A percentile compares a stretch with the other conserved stretches of the same genome.
Evolutionary conservation across 345 rosid species (phyloP).

Genomic region (Cardamine chenopodiifolia): DNA sequence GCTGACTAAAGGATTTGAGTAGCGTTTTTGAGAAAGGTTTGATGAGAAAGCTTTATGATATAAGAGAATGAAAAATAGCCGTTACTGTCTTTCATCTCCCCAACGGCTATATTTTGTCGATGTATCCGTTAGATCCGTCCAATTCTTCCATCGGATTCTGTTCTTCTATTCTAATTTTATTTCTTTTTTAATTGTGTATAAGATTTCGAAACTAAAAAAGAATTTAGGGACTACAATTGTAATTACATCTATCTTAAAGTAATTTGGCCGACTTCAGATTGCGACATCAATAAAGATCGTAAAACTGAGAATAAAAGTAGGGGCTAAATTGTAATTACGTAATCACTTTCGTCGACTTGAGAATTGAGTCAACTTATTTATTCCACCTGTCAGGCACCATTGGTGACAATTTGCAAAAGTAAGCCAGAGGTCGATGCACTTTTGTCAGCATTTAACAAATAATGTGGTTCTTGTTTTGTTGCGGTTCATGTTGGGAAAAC

Average conservation of each 20-base stretch:
- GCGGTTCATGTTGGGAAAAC: no score
- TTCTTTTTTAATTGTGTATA: not conserved
- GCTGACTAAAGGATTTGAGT: not conserved
- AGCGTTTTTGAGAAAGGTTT: not conserved
- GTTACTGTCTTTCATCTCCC: constrained; percentile 20
- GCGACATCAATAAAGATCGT: not conserved
- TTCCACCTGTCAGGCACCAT: not conserved
- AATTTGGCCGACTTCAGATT: constrained; percentile 4
- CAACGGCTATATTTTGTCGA: constrained; percentile 40
- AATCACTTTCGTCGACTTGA: constrained; percentile 12
- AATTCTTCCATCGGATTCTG: not conserved
- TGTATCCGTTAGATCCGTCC: constrained; percentile 27
- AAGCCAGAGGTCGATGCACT: not conserved
- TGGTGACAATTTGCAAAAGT: not conserved
- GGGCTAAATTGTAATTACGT: not conserved
- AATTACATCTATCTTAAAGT: not conserved
- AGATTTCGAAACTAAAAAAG: not conserved
- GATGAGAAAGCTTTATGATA: constrained; percentile 14
- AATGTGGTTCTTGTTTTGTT: constrained; percentile 16
- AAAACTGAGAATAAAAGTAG: not conserved
- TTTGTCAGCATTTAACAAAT: constrained; percentile 9
- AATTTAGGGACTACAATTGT: not conserved
- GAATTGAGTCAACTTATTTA: not conserved
- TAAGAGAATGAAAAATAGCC: constrained; percentile 20
- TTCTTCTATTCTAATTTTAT: not conserved